Evolutionary conservation across 345 rosid species (phyloP).

Genomic region (Geranium brycei): DNA sequence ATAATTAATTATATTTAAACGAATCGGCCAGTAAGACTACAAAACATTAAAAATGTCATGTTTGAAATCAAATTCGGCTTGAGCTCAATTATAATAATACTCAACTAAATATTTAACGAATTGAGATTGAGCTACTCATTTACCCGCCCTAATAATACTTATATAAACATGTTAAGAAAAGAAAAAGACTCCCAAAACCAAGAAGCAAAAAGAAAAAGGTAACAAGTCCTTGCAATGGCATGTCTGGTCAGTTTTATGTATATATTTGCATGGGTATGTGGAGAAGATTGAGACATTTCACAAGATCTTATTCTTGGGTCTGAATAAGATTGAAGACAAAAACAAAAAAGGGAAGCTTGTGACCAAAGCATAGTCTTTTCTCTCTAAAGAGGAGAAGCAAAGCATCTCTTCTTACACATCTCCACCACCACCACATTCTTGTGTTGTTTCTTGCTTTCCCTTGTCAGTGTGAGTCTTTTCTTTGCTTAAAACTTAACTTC

Average conservation of each 20-base stretch:
- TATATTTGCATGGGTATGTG: neutral
- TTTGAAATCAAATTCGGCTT: too few species aligned
- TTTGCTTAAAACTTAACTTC: slow-evolving; percentile 27
- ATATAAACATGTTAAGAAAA: too few species aligned
- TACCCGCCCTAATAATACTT: too few species aligned
- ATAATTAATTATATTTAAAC: too few species aligned
- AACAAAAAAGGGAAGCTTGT: slow-evolving; percentile 22
- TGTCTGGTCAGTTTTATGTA: neutral
- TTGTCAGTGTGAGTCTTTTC: slow-evolving; percentile 31
- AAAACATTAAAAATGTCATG: too few species aligned
- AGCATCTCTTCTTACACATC: slow-evolving; percentile 22
- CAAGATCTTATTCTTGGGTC: too few species aligned
- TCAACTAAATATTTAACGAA: too few species aligned
- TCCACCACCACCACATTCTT: too few species aligned
- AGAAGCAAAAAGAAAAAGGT: too few species aligned
- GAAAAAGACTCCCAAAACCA: neutral
- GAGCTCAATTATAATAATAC: too few species aligned
- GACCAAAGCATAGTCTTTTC: slow-evolving; percentile 19
- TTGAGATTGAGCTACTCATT: too few species aligned
- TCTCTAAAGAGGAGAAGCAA: slow-evolving; percentile 25
- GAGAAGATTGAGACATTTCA: neutral
- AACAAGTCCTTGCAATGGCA: neutral
- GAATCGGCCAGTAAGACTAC: too few species aligned
- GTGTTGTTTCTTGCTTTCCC: slow-evolving; percentile 29
- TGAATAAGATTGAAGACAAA: neutral